Evolutionary conservation across 306 rosid species (phyloP).

Genomic region (Ormosia emarginata): DNA sequence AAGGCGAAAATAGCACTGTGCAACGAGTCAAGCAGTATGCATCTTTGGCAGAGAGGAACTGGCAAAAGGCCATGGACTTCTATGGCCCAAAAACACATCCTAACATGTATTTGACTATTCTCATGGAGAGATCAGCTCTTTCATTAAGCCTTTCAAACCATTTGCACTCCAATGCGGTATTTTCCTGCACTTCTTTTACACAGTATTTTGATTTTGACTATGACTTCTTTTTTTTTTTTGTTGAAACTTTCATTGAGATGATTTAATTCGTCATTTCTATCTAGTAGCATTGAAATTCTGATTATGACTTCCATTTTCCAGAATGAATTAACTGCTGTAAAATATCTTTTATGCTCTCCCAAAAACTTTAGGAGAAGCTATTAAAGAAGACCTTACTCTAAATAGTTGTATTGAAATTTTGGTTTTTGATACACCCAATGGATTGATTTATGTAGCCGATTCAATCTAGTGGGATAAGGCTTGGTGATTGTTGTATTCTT

Average conservation of each 20-base stretch:
- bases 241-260: neutral
- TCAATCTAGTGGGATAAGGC: neutral
- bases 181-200: constrained; percentile 31
- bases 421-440: neutral
- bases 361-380: neutral
- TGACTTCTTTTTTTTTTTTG: neutral
- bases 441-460: neutral
- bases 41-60: constrained; percentile 87
- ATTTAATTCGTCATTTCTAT: neutral
- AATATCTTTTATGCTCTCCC: neutral
- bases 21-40: constrained; percentile 90
- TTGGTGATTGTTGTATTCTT: neutral
- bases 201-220: constrained; percentile 11
- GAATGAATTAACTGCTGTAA: neutral
- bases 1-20: constrained; percentile 50
- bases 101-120: constrained; percentile 68
- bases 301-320: neutral
- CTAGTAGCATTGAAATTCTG: neutral
- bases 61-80: constrained; percentile 82
- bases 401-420: constrained; percentile 2
- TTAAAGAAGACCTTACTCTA: neutral
- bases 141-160: constrained; percentile 52
- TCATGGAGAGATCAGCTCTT: constrained; percentile 81
- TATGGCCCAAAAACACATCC: constrained; percentile 83
- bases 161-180: constrained; percentile 68